Base-by-base conservation (phyloP, 2,329 filamentous ascomycete genomes). In the Conoideocrella luteorostrata region DNA sequence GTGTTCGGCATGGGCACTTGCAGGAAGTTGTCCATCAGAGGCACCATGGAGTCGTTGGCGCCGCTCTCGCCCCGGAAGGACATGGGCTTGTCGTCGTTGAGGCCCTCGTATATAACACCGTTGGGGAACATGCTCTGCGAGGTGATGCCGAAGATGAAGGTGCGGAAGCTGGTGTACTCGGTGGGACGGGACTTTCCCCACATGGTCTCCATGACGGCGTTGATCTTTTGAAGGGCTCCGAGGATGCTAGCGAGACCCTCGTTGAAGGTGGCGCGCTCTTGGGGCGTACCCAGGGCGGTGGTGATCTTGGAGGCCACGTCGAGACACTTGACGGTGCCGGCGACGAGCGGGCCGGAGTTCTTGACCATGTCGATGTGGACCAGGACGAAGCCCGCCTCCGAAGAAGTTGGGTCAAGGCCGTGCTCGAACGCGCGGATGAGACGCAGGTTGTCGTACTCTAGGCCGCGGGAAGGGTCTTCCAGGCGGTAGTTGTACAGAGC, bases 121-220 rank as follows among this genome's bases (percentile, higher is more conserved):
- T 90, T 72, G 7, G 90, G 90, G 65, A 96, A 96, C 89, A 96
- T 95, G 56, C 81, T 84, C 66, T 96, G 90, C 38, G 80, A 85
- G 2, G 88, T 94, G 65, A 96, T 95, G 55, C 91, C 91, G 59
- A 95, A 95, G 69, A 96, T 96, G 71, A 96, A 96, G 10, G 91
- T 95, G 32, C 90, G 85, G 78, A 95, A 96, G 53, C 79, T 84
- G 47, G 86, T 88, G 68, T 96, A 96, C 52, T 88, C 80, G 15
- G 77, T 75, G 3, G 90, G 90, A 55, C 86, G 86, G 44, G 86
- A 93, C 63, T 89, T 87, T 47, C 75, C 76, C 91, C 90, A 96
- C 91, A 97, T 97, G 20, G 71, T 77, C 61, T 93, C 88, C 88
- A 94, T 94, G 49, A 83, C 82, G 24, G 66, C 69, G 63, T 93